These are phyloP conservation scores for Scopulariopsis brevicaulis DNA, from an alignment of 2,329 filamentous ascomycete genomes.

Conservation along the genomic window DNA sequence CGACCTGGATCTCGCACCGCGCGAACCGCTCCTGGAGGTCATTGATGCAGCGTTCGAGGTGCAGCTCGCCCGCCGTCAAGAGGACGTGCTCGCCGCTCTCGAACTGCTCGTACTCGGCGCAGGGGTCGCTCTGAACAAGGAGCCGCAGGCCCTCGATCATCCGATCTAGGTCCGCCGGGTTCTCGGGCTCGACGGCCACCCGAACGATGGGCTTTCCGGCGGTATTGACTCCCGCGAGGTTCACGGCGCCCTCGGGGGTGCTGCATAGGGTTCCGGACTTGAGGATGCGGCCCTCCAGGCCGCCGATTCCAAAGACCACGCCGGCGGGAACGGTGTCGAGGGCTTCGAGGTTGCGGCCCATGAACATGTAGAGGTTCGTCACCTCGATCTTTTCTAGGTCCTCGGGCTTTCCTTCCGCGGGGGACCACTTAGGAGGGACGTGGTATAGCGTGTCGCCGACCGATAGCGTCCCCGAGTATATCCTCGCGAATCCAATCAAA, in stretches of 20 bases:
- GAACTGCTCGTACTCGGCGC: conserved; percentile 89
- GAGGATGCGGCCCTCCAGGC: conserved; percentile 83
- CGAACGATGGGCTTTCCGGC: conserved; percentile 85
- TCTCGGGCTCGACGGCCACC: conserved; percentile 86
- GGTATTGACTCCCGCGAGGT: conserved; percentile 75
- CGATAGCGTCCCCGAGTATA: conserved; percentile 82
- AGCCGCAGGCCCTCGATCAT: conserved; percentile 84
- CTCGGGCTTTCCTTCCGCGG: conserved; percentile 61
- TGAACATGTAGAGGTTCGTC: conserved; percentile 84
- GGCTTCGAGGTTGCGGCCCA: conserved; percentile 81
- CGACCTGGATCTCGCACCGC: conserved; percentile 86
- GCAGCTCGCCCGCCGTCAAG: conserved; percentile 84
- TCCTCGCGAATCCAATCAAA: conserved; percentile 84
- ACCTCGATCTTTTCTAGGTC: conserved; percentile 75
- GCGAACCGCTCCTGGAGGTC: conserved; percentile 90
- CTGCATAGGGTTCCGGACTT: conserved; percentile 94
- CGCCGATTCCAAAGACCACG: conserved; percentile 89
- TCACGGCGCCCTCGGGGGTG: conserved; percentile 73
- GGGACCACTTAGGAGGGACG: conserved; percentile 84
- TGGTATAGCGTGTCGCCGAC: conserved; percentile 90
- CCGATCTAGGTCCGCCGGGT: conserved; percentile 82
- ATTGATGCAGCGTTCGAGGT: conserved; percentile 86
- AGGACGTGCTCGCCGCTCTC: conserved; percentile 91
- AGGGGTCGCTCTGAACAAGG: conserved; percentile 89
- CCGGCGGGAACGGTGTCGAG: conserved; percentile 81